Evolutionary conservation across 1,284 basidiomycete genomes (phyloP), one percentile per base, ranked within the genome.

Genomic region (Marasmius fiardii): DNA sequence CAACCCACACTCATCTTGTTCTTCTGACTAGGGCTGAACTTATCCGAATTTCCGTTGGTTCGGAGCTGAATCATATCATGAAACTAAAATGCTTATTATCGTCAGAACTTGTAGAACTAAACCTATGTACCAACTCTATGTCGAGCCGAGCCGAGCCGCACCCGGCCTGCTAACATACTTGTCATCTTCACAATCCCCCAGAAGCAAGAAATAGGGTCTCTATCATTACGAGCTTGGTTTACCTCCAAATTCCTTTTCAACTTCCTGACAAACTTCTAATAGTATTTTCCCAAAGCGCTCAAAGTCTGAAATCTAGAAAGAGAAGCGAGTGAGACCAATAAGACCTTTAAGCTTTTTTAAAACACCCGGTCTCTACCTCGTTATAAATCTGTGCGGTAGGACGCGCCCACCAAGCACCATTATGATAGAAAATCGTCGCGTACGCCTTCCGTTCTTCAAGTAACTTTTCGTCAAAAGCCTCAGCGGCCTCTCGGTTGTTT

Each of bases 361-460:
- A 24, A 45, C 1, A 45, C 4, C 43, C 20, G 4, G 8, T n/a
- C n/a, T n/a, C n/a, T 12, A 58, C 52, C 37, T 58, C 56, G 39
- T 54, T 58, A n/a, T 34, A 54, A 11, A 58, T 51, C 41, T 58
- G 56, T 2, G 56, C 56, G 26, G 52, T 58, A 5, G 21, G 47
- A 7, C 56, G 35, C 2, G 24, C 31, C 52, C 52, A 58, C 56
- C 56, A 58, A 12, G 21, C 16, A 12, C 23, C 53, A n/a, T 51
- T 47, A 43, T 51, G 53, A 24, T 45, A 51, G 20, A 54, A 51
- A 12, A 26, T n/a, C n/a, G 47, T 37, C 4, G 47, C 49, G 35
- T 50, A 50, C 6, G 41, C 51, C 12, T 41, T 41, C 16, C 28
- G 26, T 23, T 41, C 51, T 43, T 43, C 51, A 26, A 52, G 18